Base-by-base conservation (phyloP, 495 filamentous ascomycete genomes). In the Aspergillus hancockii region DNA sequence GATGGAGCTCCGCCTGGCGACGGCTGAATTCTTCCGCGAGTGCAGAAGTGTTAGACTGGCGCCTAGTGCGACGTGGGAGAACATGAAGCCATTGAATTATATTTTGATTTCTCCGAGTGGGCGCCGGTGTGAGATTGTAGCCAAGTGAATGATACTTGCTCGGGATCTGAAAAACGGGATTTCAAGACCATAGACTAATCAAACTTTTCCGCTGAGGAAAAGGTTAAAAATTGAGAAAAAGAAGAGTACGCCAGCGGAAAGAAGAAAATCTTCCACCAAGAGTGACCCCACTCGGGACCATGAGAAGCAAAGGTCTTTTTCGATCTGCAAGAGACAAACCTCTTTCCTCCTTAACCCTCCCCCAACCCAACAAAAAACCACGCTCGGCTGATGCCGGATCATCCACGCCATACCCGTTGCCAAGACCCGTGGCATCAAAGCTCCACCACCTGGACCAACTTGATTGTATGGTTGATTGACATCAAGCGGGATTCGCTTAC, bases 1-100 rank as follows among this genome's bases (percentile, higher is more conserved):
- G 38, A 59, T 67, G 55, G 58, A 67, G 46, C 52, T 67, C 5
- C 52, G 65, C 13, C 23, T 67, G 52, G 59, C 52, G 21, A 56
- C 45, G 23, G 66, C 52, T 0, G 59, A 58, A 52, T 65, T 65
- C 51, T 65, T 65, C 22, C 51, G 58, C 8, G 22, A 53, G 13
- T 65, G 63, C 19, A 21, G 47, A 16, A 52, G 59, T 0, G 58
- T 61, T 0, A 50, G n/a, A 25, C 32, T 65, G 32, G 52, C 55
- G 14, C 59, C 59, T 16, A 49, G 53, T 36, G 38, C 49, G 28
- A 61, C 45, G 4, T 47, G 43, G 60, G 53, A 65, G 51, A 55
- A 12, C 9, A 62, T 62, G 59, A 50, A 55, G 43, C 52, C 56
- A 2, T 56, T 56, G 47, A 59, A 65, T 36, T 62, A 62, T 30